These are phyloP conservation scores for Celoporthe dispersa DNA, from an alignment of 2,329 filamentous ascomycete species.

Conservation along the genomic window DNA sequence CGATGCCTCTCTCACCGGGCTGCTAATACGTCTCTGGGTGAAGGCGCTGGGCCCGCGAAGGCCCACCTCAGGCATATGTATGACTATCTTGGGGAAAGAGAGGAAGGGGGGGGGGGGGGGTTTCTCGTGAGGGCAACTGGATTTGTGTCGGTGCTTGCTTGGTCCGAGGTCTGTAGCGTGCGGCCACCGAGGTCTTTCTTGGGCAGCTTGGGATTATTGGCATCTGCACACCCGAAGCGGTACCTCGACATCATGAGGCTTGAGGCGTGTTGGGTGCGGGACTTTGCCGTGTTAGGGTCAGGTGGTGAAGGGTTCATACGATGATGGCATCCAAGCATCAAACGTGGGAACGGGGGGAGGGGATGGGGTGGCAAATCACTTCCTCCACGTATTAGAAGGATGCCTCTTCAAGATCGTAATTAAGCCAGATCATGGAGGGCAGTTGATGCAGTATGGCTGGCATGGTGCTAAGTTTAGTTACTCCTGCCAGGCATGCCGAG, in stretches of 20 bases:
- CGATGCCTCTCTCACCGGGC: not conserved
- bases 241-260: not conserved
- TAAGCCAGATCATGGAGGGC: not conserved
- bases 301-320: not conserved
- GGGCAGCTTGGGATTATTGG: not conserved
- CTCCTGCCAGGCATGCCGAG: not conserved
- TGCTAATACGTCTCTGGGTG: not conserved
- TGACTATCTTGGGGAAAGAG: not conserved
- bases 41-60: not conserved
- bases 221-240: not conserved
- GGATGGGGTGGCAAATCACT: not conserved
- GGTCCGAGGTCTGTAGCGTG: not conserved
- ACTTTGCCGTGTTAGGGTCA: no score
- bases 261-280: no score
- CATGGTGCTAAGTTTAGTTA: not conserved
- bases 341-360: no score
- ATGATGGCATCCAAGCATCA: not conserved
- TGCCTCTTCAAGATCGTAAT: not conserved
- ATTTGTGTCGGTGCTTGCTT: not conserved
- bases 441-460: not conserved
- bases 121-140: not conserved
- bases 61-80: not conserved
- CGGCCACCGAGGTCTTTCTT: not conserved
- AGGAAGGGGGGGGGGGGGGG: no score
- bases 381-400: not conserved